A percentile compares a stretch with the other conserved stretches of the same genome.
phyloP scores from a whole-genome alignment of 495 filamentous ascomycete species.

The Podospora australis region DNA sequence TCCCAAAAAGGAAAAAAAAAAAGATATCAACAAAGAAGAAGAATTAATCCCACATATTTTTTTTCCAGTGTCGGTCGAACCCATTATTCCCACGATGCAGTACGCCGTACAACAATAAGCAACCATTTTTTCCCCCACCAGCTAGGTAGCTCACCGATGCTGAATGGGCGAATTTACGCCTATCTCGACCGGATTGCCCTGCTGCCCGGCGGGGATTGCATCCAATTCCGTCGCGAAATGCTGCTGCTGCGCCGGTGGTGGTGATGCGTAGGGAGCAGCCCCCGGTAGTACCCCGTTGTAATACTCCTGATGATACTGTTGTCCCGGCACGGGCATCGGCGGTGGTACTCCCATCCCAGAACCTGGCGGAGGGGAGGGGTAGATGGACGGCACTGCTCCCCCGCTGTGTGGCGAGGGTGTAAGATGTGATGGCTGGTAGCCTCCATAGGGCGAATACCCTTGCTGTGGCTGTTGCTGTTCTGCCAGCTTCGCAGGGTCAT shows the following conservation, averaged over 20 bases:
- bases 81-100: too few relatives aligned
- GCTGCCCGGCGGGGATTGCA: neutral
- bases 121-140: too few relatives aligned
- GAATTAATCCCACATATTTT: too few relatives aligned
- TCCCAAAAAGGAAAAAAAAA: neutral
- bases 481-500: constrained; percentile 10
- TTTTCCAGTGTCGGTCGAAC: too few relatives aligned
- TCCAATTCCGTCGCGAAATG: constrained; percentile 15
- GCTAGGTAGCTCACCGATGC: too few relatives aligned
- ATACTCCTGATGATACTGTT: too few relatives aligned
- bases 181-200: constrained; percentile 16
- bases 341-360: neutral
- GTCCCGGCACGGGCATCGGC: neutral
- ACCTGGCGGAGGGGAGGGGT: neutral
- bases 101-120: too few relatives aligned
- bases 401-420: neutral
- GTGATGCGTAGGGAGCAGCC: neutral
- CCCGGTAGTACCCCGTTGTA: too few relatives aligned
- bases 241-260: neutral
- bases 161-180: neutral
- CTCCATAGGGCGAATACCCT: neutral
- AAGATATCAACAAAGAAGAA: too few relatives aligned
- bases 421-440: neutral
- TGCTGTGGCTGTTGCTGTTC: constrained; percentile 6
- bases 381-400: neutral